Conservation (phyloP, 2,329 filamentous ascomycete genomes). For the Lachnellula occidentalis region DNA sequence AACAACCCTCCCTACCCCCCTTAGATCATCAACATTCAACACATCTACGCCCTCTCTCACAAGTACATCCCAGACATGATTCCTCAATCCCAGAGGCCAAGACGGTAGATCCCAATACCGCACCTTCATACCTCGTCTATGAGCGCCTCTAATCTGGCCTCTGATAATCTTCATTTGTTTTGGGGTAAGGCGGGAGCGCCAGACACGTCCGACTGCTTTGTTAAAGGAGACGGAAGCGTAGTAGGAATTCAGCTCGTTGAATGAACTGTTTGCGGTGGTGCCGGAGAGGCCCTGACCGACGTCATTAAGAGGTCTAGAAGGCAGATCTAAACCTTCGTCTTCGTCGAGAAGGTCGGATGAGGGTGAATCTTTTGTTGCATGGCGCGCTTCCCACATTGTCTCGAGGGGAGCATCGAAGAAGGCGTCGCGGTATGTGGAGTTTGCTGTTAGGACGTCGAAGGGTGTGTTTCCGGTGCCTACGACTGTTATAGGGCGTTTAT, state of each 20-base stretch:
- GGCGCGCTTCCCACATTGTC: slow-evolving; percentile 33
- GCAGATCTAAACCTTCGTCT: slow-evolving; percentile 14
- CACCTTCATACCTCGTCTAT: slow-evolving; percentile 47
- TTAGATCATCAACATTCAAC: slow-evolving; percentile 57
- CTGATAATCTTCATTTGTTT: slow-evolving; percentile 40
- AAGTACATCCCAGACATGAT: slow-evolving; percentile 52
- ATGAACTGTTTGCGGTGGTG: slow-evolving; percentile 34
- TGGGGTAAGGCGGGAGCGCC: slow-evolving; percentile 41
- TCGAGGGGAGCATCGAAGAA: slow-evolving; percentile 63
- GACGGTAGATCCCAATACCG: slow-evolving; percentile 56
- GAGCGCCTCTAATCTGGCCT: slow-evolving; percentile 42
- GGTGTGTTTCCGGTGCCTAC: slow-evolving; percentile 63
- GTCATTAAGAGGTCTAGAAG: slow-evolving; percentile 8
- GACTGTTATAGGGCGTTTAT: slow-evolving; percentile 57
- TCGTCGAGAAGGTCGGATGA: slow-evolving; percentile 2
- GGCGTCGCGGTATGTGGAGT: slow-evolving; percentile 51
- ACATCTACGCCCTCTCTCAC: slow-evolving; percentile 53
- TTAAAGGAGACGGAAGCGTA: slow-evolving; percentile 59
- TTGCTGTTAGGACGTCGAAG: slow-evolving; percentile 49
- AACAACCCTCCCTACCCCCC: slow-evolving; percentile 28
- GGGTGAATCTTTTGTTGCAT: not conserved
- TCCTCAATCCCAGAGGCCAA: slow-evolving; percentile 50
- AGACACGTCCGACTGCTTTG: slow-evolving; percentile 44
- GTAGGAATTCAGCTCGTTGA: slow-evolving; percentile 53
- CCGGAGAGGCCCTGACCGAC: slow-evolving; percentile 40